Evolutionary conservation across 2,329 filamentous ascomycete species (phyloP).

Genomic region (Neocatenulostroma microsporum): DNA sequence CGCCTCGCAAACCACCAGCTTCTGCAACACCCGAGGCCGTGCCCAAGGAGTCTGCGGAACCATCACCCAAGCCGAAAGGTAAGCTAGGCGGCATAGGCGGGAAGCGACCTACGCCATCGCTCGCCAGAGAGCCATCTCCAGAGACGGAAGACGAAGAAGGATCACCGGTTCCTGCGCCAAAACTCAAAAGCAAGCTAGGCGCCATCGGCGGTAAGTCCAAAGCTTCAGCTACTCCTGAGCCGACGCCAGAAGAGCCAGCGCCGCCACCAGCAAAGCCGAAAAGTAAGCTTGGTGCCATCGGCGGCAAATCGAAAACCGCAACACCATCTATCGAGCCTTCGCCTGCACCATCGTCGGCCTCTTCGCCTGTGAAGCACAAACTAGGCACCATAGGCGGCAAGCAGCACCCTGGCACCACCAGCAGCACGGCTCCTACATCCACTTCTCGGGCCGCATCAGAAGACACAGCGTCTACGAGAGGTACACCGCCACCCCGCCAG

Average conservation of each 20-base stretch:
- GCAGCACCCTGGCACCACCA: slow-evolving; percentile 5
- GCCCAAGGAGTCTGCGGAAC: not conserved
- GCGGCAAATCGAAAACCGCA: slow-evolving; percentile 5
- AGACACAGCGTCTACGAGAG: not conserved
- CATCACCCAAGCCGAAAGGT: not conserved
- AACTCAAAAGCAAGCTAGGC: slow-evolving; percentile 13
- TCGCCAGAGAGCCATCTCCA: too few relatives aligned
- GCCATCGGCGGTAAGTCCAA: slow-evolving; percentile 11
- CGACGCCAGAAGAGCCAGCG: slow-evolving; percentile 1
- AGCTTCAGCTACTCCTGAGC: not conserved
- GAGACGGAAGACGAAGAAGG: too few relatives aligned
- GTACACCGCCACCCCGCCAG: slow-evolving; percentile 1
- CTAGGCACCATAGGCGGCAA: slow-evolving; percentile 18
- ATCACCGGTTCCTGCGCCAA: too few relatives aligned
- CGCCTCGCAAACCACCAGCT: slow-evolving; percentile 11
- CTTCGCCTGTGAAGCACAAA: slow-evolving; percentile 11
- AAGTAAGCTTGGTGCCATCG: slow-evolving; percentile 9
- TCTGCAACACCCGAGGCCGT: too few relatives aligned
- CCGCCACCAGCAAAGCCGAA: slow-evolving; percentile 2
- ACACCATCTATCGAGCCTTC: not conserved
- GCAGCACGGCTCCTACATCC: not conserved
- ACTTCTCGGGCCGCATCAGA: not conserved
- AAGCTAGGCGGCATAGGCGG: slow-evolving; percentile 9
- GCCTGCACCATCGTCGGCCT: not conserved
- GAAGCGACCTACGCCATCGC: too few relatives aligned